Base-by-base conservation (phyloP, 331 rosid genomes). In the Saraca asoca region DNA sequence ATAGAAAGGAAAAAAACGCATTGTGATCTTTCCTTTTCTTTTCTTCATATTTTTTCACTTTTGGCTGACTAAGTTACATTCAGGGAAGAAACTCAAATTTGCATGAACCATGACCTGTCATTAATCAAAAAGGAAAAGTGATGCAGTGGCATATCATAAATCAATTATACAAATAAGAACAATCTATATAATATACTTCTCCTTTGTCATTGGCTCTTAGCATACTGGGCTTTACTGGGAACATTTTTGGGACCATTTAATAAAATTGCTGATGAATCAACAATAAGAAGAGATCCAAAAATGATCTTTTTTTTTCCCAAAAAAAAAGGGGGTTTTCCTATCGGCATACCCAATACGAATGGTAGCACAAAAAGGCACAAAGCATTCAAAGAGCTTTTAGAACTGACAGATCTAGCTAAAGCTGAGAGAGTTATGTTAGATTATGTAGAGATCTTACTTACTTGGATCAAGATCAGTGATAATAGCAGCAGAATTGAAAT, bases 401-500 rank as follows among this genome's bases (percentile, higher is more conserved):
- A n/a, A n/a, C n/a, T n/a, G n/a, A n/a, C n/a, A n/a, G n/a, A n/a
- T n/a, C n/a, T n/a, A n/a, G n/a, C n/a, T n/a, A n/a, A n/a, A n/a
- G n/a, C n/a, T n/a, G n/a, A n/a, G n/a, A n/a, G n/a, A n/a, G n/a
- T n/a, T n/a, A n/a, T 14, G 35, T 20, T 16, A 9, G 31, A 24
- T 48, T 14, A 61, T 44, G 37, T 53, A 62, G 58, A 35, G 49
- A 18, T 72, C 29, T 71, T 79, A 85, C 85, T 82, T 82, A 85
- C 85, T 82, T 69, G 90, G 87, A 57, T 82, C 83, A 49, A 82
- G 85, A 72, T 71, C 85, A 45, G 85, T 79, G 76, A 70, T 75
- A 51, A 82, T 64, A 58, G 87, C 87, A 60, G 85, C 91, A 29
- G 85, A 42, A 31, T 82, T 82, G 80, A 85, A 85, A 54, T 77